Percentiles rank a stretch among this genome's conserved stretches.
Evolutionary conservation across 2,329 filamentous ascomycete species (phyloP).

Genomic region (Exophiala sp.): DNA sequence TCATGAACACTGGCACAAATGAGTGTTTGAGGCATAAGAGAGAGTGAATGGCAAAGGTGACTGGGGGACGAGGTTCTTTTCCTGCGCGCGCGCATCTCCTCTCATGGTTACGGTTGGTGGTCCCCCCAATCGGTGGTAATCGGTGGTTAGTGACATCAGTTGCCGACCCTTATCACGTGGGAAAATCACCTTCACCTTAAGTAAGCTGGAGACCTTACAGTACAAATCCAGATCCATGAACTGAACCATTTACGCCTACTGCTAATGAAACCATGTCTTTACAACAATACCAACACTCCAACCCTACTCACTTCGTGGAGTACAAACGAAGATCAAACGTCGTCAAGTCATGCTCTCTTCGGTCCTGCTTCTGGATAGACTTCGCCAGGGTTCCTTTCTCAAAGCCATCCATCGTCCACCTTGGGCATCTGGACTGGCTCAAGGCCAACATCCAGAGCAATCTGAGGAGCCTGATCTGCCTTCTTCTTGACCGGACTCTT

Average conservation of each 20-base stretch:
- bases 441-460: slow-evolving; percentile 49
- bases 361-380: not conserved
- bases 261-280: too few species aligned
- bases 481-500: slow-evolving; percentile 52
- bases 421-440: slow-evolving; percentile 8
- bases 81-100: too few species aligned
- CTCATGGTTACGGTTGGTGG: too few species aligned
- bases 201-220: too few species aligned
- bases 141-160: too few species aligned
- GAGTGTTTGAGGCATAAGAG: not conserved
- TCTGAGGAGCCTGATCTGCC: slow-evolving; percentile 51
- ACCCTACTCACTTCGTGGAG: too few species aligned
- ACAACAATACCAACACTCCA: too few species aligned
- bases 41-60: not conserved
- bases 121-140: too few species aligned
- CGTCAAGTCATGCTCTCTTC: slow-evolving; percentile 2
- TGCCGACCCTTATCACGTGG: too few species aligned
- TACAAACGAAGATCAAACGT: not conserved
- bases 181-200: too few species aligned
- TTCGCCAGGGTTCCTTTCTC: not conserved
- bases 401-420: slow-evolving; percentile 25
- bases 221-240: too few species aligned
- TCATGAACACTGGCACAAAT: not conserved
- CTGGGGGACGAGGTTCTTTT: not conserved
- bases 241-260: too few species aligned